These are phyloP conservation scores for Cercospora zeina DNA, from an alignment of 2,329 filamentous ascomycete species.

Conservation along the genomic window DNA sequence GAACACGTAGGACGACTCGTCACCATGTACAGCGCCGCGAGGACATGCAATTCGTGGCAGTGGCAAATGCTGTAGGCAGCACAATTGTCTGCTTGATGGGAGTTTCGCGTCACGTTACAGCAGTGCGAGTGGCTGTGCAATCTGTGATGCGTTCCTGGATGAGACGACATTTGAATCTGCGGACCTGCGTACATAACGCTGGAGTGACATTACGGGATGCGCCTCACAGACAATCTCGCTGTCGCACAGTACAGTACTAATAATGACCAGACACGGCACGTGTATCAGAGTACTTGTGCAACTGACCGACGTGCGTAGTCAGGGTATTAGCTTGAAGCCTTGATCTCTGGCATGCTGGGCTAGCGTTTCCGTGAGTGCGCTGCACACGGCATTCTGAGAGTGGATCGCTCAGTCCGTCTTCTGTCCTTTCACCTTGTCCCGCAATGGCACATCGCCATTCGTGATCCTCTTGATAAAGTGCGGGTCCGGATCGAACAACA, in stretches of 20 bases:
- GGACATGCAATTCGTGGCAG: background rate
- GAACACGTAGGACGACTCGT: background rate
- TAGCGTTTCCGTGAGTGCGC: too few relatives aligned
- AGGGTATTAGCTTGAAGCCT: background rate
- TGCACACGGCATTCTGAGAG: background rate
- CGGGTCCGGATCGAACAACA: slow-evolving; percentile 75
- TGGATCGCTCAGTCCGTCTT: background rate
- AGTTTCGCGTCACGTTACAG: background rate
- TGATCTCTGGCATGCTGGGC: too few relatives aligned
- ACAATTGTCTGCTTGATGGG: background rate
- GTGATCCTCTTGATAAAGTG: slow-evolving; percentile 71
- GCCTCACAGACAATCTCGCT: background rate
- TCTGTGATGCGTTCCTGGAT: background rate
- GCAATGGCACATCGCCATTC: slow-evolving; percentile 67
- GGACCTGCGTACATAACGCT: background rate
- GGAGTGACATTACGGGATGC: background rate
- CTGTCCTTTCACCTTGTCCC: slow-evolving; percentile 30
- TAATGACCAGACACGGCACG: background rate
- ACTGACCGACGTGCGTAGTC: background rate
- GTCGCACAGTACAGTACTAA: background rate
- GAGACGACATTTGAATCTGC: background rate
- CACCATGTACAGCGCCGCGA: background rate
- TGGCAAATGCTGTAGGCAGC: background rate
- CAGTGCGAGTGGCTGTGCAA: background rate
- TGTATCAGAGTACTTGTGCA: background rate